Conservation (phyloP, 495 filamentous ascomycete genomes). For the Astrocystis sublimbata region DNA sequence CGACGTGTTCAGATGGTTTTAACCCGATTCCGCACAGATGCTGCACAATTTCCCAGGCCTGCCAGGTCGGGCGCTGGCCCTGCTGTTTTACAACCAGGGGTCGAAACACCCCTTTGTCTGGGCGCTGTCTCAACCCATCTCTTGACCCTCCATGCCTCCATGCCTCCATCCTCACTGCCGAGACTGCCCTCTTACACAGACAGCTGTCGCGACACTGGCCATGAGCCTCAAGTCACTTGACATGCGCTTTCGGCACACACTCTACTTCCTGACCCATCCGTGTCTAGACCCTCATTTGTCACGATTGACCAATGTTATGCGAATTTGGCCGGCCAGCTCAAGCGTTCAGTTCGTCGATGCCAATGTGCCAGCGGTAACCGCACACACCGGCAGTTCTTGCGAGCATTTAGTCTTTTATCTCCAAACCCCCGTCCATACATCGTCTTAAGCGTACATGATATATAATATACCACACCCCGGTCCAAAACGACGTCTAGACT, state of each 20-base stretch:
- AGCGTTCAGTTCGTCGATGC: neutral
- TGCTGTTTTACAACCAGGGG: slow-evolving; percentile 7
- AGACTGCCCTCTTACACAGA: no score
- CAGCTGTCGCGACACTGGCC: neutral
- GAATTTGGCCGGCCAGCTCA: neutral
- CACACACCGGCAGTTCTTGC: neutral
- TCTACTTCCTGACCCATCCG: neutral
- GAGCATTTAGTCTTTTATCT: no score
- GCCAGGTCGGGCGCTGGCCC: no score
- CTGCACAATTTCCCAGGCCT: no score
- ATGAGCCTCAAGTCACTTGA: slow-evolving; percentile 7
- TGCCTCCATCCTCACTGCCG: neutral
- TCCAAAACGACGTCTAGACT: slow-evolving; percentile 35
- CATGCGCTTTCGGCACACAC: neutral
- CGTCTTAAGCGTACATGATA: no score
- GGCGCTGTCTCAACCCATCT: slow-evolving; percentile 33
- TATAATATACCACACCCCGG: slow-evolving; percentile 18
- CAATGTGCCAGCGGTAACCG: neutral
- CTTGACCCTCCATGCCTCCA: neutral
- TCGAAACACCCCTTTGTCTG: slow-evolving; percentile 34
- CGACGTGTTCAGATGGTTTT: neutral
- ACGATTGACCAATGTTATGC: slow-evolving; percentile 5
- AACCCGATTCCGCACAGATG: neutral
- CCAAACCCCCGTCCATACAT: no score
- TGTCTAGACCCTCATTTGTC: neutral